Conservation (phyloP, 106 monocot species). For the Platanthera guangdongensis region DNA sequence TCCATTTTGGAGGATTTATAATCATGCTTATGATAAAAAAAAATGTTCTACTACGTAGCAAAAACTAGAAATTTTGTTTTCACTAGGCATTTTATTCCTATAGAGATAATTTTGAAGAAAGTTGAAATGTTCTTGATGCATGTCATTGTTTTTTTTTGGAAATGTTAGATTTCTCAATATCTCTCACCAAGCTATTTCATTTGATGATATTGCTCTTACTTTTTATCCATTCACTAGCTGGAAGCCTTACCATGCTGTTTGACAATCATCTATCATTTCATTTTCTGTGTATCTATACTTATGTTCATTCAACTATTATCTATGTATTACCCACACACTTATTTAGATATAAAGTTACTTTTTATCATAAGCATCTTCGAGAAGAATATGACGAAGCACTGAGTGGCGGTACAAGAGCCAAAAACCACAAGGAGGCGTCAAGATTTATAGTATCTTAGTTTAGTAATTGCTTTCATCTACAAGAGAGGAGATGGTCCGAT, state of each 20-base stretch:
- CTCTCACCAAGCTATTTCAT: background rate
- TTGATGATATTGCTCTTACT: background rate
- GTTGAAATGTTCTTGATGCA: too few species aligned
- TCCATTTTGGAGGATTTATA: background rate
- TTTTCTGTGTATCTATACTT: too few species aligned
- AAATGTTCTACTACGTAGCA: background rate
- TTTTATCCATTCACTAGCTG: background rate
- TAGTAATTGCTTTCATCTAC: too few species aligned
- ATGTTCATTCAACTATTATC: too few species aligned
- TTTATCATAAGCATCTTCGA: too few species aligned
- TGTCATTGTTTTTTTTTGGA: background rate
- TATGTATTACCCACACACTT: too few species aligned
- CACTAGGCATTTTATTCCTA: background rate
- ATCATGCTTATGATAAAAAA: background rate
- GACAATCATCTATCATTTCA: background rate
- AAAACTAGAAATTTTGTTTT: background rate
- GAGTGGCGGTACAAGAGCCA: too few species aligned
- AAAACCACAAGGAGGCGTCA: too few species aligned
- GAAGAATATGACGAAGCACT: too few species aligned
- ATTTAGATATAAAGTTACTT: too few species aligned
- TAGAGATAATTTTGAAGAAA: background rate
- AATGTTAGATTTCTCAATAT: background rate
- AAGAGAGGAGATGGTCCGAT: too few species aligned
- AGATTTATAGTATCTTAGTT: too few species aligned
- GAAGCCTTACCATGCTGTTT: background rate